Percentiles rank a stretch among this genome's conserved stretches.
Evolutionary conservation across 2,329 filamentous ascomycete species (phyloP).

Genomic region (Magnaporthiopsis rhizophila): DNA sequence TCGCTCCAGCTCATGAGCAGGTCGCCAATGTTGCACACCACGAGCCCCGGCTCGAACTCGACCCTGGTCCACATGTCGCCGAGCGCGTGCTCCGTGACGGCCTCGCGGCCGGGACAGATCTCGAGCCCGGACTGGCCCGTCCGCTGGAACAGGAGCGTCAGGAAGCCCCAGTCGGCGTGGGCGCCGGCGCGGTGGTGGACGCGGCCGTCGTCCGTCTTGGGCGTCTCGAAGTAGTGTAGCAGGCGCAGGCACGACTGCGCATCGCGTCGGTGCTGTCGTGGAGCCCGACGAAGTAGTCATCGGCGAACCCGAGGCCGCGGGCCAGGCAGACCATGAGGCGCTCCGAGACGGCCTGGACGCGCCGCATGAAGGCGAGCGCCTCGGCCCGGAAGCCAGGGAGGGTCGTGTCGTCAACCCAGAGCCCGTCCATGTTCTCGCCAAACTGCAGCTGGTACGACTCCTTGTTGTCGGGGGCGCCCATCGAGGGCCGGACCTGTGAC

Average conservation of each 20-base stretch:
- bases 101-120: slow-evolving; percentile 57
- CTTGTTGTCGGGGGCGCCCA: slow-evolving; percentile 45
- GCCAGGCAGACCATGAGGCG: slow-evolving; percentile 49
- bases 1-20: slow-evolving; percentile 60
- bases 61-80: slow-evolving; percentile 57
- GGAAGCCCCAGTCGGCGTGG: slow-evolving; percentile 55
- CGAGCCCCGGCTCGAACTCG: slow-evolving; percentile 42
- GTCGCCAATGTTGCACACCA: slow-evolving; percentile 60
- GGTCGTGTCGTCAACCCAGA: slow-evolving; percentile 5
- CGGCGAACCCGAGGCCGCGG: slow-evolving; percentile 41
- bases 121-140: slow-evolving; percentile 53
- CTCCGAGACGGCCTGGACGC: slow-evolving; percentile 36
- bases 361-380: slow-evolving; percentile 22
- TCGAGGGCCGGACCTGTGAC: slow-evolving; percentile 46
- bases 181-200: slow-evolving; percentile 47
- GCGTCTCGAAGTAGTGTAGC: slow-evolving; percentile 19
- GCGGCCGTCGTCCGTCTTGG: slow-evolving; percentile 24
- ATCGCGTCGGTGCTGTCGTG: slow-evolving; percentile 40
- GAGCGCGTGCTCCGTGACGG: slow-evolving; percentile 48
- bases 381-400: slow-evolving; percentile 40
- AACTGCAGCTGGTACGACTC: slow-evolving; percentile 54
- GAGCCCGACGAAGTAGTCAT: slow-evolving; percentile 44
- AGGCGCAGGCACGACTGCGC: slow-evolving; percentile 40
- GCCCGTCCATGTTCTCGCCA: slow-evolving; percentile 16
- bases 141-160: slow-evolving; percentile 56